A percentile compares a stretch with the other conserved stretches of the same genome.
Conservation (phyloP, 2,329 filamentous ascomycete species). For the Chaetomiaceae sp. region DNA sequence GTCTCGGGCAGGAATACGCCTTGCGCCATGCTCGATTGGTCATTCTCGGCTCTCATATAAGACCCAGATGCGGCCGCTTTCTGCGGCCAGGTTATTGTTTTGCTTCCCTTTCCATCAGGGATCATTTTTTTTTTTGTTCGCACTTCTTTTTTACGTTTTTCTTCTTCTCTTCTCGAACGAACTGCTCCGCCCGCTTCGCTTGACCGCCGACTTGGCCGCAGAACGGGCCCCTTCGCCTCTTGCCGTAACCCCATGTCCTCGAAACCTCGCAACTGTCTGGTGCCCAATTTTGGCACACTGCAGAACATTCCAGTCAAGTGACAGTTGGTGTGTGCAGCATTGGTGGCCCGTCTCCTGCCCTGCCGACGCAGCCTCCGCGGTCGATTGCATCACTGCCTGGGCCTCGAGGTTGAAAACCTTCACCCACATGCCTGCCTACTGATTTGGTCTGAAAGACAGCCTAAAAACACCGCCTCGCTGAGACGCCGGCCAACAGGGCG, state of each 20-base stretch:
- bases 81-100: constrained; percentile 1
- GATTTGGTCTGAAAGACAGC: too few relatives aligned
- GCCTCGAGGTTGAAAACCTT: too few relatives aligned
- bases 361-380: too few relatives aligned
- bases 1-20: background rate
- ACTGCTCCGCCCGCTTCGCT: background rate
- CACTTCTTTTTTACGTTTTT: background rate
- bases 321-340: background rate
- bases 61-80: constrained; percentile 13
- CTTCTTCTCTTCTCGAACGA: background rate
- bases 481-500: background rate
- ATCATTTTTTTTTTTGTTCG: too few relatives aligned
- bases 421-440: too few relatives aligned
- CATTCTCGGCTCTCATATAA: background rate
- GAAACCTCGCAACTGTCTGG: too few relatives aligned
- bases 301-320: constrained; percentile 7
- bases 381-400: too few relatives aligned
- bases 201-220: constrained; percentile 3
- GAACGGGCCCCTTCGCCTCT: constrained; percentile 3
- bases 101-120: too few relatives aligned
- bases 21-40: background rate
- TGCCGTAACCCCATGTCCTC: background rate
- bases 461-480: background rate
- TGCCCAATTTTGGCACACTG: background rate
- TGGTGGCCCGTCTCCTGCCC: too few relatives aligned